A percentile compares a stretch with the other conserved stretches of the same genome.
These are phyloP conservation scores for Anethum foeniculum DNA, from an alignment of 140 eudicot genomes.

Conservation along the genomic window DNA sequence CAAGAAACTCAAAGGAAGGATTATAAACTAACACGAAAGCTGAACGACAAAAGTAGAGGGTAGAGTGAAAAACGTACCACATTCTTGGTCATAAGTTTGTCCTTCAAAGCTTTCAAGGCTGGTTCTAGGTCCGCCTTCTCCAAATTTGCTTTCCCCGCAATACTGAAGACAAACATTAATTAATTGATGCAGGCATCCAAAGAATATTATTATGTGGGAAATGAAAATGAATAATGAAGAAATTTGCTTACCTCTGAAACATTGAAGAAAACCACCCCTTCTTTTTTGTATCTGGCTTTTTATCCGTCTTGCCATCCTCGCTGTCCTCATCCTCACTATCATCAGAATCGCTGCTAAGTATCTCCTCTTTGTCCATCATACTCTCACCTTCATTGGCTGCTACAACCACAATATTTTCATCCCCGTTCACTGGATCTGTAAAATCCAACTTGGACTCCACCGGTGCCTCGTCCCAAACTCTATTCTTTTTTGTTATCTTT, in stretches of 20 bases:
- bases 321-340: slow-evolving; percentile 45
- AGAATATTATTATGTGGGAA: neutral
- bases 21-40: neutral
- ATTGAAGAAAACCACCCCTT: slow-evolving; percentile 92
- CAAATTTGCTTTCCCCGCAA: slow-evolving; percentile 94
- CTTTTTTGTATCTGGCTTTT: slow-evolving; percentile 54
- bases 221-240: neutral
- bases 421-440: slow-evolving; percentile 74
- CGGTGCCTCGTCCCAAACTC: slow-evolving; percentile 92
- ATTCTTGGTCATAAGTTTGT: slow-evolving; percentile 94
- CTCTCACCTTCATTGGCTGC: slow-evolving; percentile 72
- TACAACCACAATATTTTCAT: slow-evolving; percentile 34
- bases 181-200: slow-evolving; percentile 7
- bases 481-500: slow-evolving; percentile 72
- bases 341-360: slow-evolving; percentile 57
- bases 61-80: slow-evolving; percentile 50
- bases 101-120: slow-evolving; percentile 92
- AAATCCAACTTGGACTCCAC: slow-evolving; percentile 67
- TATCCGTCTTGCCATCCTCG: slow-evolving; percentile 17
- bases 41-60: neutral
- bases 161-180: slow-evolving; percentile 30
- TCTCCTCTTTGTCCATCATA: slow-evolving; percentile 96
- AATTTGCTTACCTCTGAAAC: slow-evolving; percentile 69
- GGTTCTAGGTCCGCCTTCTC: slow-evolving; percentile 91
- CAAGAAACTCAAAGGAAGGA: neutral